Evolutionary conservation across 1,139 yeast genomes (phyloP), one percentile per base, ranked within the genome.

Genomic region (Lodderomyces theae): DNA sequence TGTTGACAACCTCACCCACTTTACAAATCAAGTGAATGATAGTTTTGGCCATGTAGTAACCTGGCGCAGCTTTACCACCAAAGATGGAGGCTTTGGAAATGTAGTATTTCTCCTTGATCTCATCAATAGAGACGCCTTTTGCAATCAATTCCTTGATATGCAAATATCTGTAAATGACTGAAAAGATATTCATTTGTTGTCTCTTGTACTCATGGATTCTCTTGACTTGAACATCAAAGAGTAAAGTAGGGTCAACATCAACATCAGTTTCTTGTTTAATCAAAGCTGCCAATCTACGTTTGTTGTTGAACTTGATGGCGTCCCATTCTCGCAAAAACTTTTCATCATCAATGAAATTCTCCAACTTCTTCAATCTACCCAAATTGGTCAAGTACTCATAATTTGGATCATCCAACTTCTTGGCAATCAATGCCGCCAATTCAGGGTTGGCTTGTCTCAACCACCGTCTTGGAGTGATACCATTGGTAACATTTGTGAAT

Each of bases 11-110:
- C 8, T 78, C 80, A 26, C 88, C 85, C 31, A 88, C 96, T 43
- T 85, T 69, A 61, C 86, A 88, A 57, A 89, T 79, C 63, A 89
- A 74, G 63, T 88, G 88, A 59, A 89, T 89, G 54, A 90, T 86
- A 43, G 86, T 77, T 67, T 89, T 89, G 48, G 97, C 97, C 82
- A 89, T 86, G 69, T 86, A 89, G 64, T 89, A 90, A 49, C 97
- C 97, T 17, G 97, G 97, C 10, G 97, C 97, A 43, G 95, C 86
- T 66, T 89, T 89, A 60, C 97, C 97, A 51, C 97, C 97, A 61
- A 89, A 82, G 45, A 89, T 77, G 28, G 82, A 77, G 41, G 86
- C 94, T 60, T 86, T 85, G 44, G 96, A 82, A 46, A 81, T 77
- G 63, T 77, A 83, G 60, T 79, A 77, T 46, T 70, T 65, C 51